Evolutionary conservation across 2,329 filamentous ascomycete species (phyloP).

Genomic region (Arthrinium puccinioides): DNA sequence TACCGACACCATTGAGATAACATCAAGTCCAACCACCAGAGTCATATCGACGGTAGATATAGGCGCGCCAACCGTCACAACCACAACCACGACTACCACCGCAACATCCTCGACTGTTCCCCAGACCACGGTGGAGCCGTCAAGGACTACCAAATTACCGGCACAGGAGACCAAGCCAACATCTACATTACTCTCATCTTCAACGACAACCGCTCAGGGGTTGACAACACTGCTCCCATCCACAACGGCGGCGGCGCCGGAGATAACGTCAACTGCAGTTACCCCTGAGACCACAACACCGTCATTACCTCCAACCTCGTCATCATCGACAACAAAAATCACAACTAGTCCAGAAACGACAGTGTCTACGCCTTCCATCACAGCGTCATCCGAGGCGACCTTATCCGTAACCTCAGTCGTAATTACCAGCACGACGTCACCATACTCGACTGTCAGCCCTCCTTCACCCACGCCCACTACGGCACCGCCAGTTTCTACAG

Average conservation of each 20-base stretch:
- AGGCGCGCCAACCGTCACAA: neutral
- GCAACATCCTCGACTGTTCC: neutral
- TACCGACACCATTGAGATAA: slow-evolving; percentile 21
- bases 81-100: neutral
- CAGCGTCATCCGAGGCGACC: neutral
- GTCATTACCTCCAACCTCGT: neutral
- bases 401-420: neutral
- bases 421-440: neutral
- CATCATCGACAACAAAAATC: neutral
- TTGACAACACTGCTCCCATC: too few species aligned
- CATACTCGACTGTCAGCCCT: neutral
- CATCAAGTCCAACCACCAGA: slow-evolving; percentile 12
- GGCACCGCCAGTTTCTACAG: neutral
- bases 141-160: too few species aligned
- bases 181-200: neutral
- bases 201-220: neutral
- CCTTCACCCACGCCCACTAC: neutral
- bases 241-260: neutral
- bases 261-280: slow-evolving; percentile 2
- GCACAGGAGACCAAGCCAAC: neutral
- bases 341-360: neutral
- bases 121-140: neutral
- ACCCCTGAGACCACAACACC: neutral
- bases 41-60: neutral
- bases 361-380: neutral